phyloP scores from a whole-genome alignment of 192 early-diverging fungal genomes.

The Phycomyces nitens region DNA sequence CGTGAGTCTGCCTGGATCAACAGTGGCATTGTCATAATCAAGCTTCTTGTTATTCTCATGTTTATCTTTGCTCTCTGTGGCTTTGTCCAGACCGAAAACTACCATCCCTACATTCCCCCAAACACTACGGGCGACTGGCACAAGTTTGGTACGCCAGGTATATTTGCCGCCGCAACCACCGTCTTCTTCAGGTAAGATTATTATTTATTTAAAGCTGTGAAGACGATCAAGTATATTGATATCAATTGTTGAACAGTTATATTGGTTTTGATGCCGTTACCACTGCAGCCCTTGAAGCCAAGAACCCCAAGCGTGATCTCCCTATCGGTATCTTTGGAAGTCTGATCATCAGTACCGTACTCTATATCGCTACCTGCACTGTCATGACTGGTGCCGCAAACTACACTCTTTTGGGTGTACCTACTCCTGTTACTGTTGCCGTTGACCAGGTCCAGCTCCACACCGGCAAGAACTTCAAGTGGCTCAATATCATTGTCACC shows the following conservation, averaged over 20 bases:
- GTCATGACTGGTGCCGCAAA: conserved; percentile 73
- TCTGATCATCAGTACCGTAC: conserved; percentile 67
- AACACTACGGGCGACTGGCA: conserved; percentile 37
- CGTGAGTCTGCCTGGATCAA: conserved; percentile 71
- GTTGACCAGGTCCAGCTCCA: conserved; percentile 21
- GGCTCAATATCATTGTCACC: conserved; percentile 76
- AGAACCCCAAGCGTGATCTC: conserved; percentile 73
- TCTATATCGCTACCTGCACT: conserved; percentile 69
- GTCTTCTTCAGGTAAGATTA: conserved; percentile 58
- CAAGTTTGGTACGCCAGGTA: conserved; percentile 65
- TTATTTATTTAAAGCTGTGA: too few relatives aligned
- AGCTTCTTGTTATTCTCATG: conserved; percentile 67
- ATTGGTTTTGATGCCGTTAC: conserved; percentile 89
- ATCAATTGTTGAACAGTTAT: conserved; percentile 49
- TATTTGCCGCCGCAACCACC: conserved; percentile 67
- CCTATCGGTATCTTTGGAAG: conserved; percentile 86
- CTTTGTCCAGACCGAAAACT: conserved; percentile 70
- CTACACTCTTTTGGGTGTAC: conserved; percentile 48
- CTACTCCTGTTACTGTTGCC: conserved; percentile 57
- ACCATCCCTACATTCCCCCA: conserved; percentile 72
- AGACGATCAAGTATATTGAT: too few relatives aligned
- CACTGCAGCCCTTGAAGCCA: conserved; percentile 81
- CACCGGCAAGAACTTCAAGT: conserved; percentile 46
- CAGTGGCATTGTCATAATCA: conserved; percentile 65
- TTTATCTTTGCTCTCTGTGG: conserved; percentile 77